Base-by-base conservation (phyloP, 2,329 filamentous ascomycete species). In the Furcasterigmium sp. region DNA sequence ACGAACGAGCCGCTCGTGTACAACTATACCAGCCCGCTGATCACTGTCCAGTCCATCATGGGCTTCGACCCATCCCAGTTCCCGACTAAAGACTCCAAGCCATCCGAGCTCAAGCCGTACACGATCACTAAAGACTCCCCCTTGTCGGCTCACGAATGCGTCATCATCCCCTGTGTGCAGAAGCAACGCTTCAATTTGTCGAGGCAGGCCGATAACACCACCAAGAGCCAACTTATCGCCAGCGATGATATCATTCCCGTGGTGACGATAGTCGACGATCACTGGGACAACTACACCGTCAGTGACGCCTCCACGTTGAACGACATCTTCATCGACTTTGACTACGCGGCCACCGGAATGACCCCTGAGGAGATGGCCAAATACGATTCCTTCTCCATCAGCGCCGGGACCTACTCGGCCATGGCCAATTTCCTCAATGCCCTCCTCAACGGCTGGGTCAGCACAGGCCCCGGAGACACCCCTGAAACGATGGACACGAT, bases 41-140 rank as follows among this genome's bases (percentile, higher is more conserved):
- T 41, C 17, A n/a, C 41, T 4, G 19, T 44, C 28, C 45, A 46
- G 17, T 41, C 45, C 18, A 46, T 46, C 18, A 19, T 35, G 9
- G 41, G 17, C 3, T 35, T 23, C n/a, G 32, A 35, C n/a, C 32
- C 32, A 7, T 11, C 15, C n/a, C n/a, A 39, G 7, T 3, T 18
- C 17, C 30, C 23, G 13, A n/a, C 11, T n/a, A 37, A 17, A n/a
- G n/a, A 15, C 23, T 37, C 32, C 6, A 45, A 23, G 29, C n/a
- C 20, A n/a, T 41, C 30, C 5, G 21, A 39, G 17, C 25, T 37
- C 9, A 18, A 8, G 15, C 35, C 43, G 3, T 41, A 17, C 18
- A 23, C 15, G 4, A 32, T 45, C 7, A 37, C 21, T 6, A 19
- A 39, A 15, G 29, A 40, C 20, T 26, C 42, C 5, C 3, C 17